Evolutionary conservation across 306 rosid species (phyloP), one percentile per base, ranked within the genome.

Genomic region (Dryas drummondii): DNA sequence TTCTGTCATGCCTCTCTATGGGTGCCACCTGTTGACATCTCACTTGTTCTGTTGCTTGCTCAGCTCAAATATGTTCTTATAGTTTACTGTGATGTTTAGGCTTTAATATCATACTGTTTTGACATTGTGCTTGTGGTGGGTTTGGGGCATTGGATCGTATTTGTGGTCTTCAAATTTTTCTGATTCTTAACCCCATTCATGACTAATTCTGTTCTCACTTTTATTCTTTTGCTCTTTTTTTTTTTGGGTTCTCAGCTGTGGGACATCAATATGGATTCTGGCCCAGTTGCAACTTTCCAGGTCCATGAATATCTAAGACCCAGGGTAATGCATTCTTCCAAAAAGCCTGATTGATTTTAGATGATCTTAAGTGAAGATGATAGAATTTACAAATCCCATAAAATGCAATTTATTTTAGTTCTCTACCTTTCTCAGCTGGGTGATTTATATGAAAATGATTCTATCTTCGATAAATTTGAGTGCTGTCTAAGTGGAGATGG

Each of bases 401-500:
- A 11, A 42, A 17, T 6, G 72, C 66, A 55, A 48, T 64, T 60
- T 46, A 71, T 27, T 44, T 11, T 51, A 11, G 4, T 68, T 82
- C 58, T 60, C 69, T 80, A 26, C 64, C 84, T 66, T 85, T 72
- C 66, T 46, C 90, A 94, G 98, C 89, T 94, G 64, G 88, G 97
- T 80, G 98, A 94, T 86, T 76, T 94, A 46, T 94, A 94, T 77
- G 98, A 94, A 85, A 94, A 94, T 75, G 98, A 94, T 82, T 96
- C 98, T 1, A 96, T 96, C 81, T 92, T 90, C 3, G 97, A 92
- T 48, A 96, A 96, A 79, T 96, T 96, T 22, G 99, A 96, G 89
- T 92, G 99, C 79, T 96, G 99, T 80, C 80, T 96, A 78, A 96
- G 99, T 72, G 98, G 99, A 41, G 93, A 96, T 59, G 99, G 97